A percentile compares a stretch with the other conserved stretches of the same genome.
These are phyloP conservation scores for Pseudogymnoascus sp. DNA, from an alignment of 2,329 filamentous ascomycete genomes.

Conservation along the genomic window DNA sequence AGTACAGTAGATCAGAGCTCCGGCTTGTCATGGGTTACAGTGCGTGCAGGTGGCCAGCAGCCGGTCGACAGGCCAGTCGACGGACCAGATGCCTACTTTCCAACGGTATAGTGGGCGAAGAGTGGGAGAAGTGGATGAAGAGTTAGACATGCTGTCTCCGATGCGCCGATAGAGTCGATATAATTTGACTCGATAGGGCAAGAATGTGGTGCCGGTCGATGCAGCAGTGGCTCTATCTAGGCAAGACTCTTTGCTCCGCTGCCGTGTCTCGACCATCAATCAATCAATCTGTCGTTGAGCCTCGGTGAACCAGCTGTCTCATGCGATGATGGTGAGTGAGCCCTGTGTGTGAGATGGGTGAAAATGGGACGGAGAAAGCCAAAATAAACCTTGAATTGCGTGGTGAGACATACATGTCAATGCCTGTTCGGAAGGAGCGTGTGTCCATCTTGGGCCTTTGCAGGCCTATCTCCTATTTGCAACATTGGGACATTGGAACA, in stretches of 20 bases:
- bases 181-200: neutral
- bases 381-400: constrained; percentile 5
- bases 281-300: neutral
- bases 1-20: neutral
- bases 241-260: neutral
- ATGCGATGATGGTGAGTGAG: neutral
- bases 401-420: constrained; percentile 9
- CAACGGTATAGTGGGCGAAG: neutral
- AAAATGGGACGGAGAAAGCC: neutral
- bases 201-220: neutral
- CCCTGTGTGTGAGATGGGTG: neutral
- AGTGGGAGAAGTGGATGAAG: neutral
- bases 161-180: constrained; percentile 1
- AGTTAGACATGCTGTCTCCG: constrained; percentile 5
- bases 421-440: neutral
- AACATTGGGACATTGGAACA: constrained; percentile 8
- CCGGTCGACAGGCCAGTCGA: no score
- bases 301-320: constrained; percentile 1
- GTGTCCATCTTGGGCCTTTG: neutral
- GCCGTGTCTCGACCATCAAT: neutral
- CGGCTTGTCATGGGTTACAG: neutral
- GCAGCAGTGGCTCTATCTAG: neutral
- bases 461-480: neutral
- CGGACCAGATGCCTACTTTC: constrained; percentile 2
- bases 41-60: neutral